Evolutionary conservation across 352 stramenopile genomes (phyloP).

Genomic region (Globisporangium megalacanthum): DNA sequence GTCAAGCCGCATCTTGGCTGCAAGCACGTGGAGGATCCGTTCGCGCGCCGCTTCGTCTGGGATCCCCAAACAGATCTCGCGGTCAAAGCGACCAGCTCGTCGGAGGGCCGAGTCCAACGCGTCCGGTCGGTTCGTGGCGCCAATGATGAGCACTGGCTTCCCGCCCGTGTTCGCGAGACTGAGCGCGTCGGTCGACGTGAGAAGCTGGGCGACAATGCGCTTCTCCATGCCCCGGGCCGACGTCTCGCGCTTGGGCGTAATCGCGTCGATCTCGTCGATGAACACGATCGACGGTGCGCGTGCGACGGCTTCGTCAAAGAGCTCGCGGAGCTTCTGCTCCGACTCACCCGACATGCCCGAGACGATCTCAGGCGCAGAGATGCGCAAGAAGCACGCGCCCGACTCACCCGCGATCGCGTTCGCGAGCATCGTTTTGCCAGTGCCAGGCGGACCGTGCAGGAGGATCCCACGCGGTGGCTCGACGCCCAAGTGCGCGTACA

Average conservation of each 20-base stretch:
- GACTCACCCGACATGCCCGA: conserved; percentile 92
- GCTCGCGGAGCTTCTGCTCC: conserved; percentile 80
- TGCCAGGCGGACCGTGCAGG: conserved; percentile 90
- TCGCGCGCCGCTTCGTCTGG: conserved; percentile 93
- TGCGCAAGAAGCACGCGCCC: conserved; percentile 84
- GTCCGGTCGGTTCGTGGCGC: conserved; percentile 96
- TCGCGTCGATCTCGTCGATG: conserved; percentile 97
- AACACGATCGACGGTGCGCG: conserved; percentile 97
- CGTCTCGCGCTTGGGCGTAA: conserved; percentile 93
- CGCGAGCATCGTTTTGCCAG: conserved; percentile 93
- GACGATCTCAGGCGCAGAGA: conserved; percentile 90
- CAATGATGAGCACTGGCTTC: conserved; percentile 96
- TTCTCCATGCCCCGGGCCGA: conserved; percentile 95
- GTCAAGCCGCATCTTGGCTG: conserved; percentile 90
- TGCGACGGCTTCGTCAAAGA: conserved; percentile 95
- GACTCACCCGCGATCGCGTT: conserved; percentile 92
- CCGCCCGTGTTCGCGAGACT: conserved; percentile 85
- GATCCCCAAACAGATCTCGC: conserved; percentile 97
- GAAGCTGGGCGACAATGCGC: conserved; percentile 94
- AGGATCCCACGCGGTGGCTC: conserved; percentile 90
- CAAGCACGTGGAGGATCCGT: conserved; percentile 94
- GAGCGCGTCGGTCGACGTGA: conserved; percentile 90
- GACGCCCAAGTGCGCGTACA: conserved; percentile 91
- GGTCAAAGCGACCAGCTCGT: conserved; percentile 96
- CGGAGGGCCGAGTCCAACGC: conserved; percentile 95